Base-by-base conservation (phyloP, 768 basidiomycete species). In the Tulasnella sp. region DNA sequence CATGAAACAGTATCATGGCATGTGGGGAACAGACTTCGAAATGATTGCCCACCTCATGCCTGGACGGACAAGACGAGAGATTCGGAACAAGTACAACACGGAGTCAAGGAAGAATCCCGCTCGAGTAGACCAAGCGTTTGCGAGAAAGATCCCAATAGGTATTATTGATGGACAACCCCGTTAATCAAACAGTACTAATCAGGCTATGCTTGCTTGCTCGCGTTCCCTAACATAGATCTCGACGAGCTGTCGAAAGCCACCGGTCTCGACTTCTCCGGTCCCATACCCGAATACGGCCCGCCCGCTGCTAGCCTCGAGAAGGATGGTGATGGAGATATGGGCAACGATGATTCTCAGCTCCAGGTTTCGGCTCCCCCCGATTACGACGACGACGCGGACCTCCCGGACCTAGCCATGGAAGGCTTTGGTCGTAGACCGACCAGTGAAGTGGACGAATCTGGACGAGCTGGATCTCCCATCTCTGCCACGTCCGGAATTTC, bases 21-120 rank as follows among this genome's bases (percentile, higher is more conserved):
- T 95, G 81, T 95, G 94, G 79, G 94, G 94, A 39, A 93, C 95
- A 82, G 95, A 96, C 80, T 97, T 96, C 80, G 94, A 96, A 81
- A 87, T 96, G 54, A 95, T 97, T 78, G 92, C 95, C 2, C 90
- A 90, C 79, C 86, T 95, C 15, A 86, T 97, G 25, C 93, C 93
- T 49, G 91, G 91, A 22, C 90, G 95, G 19, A 92, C 94, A 80
- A 87, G 95, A 25, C 93, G 92, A 80, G 91, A 94, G 36, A 94
- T 96, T 82, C 95, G 94, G 83, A 92, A 93, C 82, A 97, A 97
- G 81, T 97, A 95, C 85, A 96, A 93, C 80, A 87, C 90, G 0
- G 96, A 97, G 82, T 94, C 96, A 81, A 93, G 88, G 83, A 89
- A 88, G 81, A 91, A 96, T 81, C 86, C 89, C 37, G 87, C 86